phyloP scores from a whole-genome alignment of 2,329 filamentous ascomycete genomes.

The Ascochyta fabae region DNA sequence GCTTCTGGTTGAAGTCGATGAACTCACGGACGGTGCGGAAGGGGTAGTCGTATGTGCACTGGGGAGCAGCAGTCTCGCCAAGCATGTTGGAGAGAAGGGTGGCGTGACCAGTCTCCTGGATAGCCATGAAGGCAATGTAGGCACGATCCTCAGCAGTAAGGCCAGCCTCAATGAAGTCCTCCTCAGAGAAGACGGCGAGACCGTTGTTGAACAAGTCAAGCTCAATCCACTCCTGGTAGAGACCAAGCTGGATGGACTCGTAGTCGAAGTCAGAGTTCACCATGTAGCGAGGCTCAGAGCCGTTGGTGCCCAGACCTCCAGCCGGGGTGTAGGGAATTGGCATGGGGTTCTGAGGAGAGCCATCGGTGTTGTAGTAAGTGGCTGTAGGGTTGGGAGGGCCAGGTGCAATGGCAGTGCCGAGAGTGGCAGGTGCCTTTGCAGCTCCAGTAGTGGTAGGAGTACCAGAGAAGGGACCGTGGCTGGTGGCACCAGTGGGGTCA shows the following conservation, averaged over 20 bases:
- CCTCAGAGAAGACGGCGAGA: constrained; percentile 69
- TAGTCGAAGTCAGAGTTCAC: constrained; percentile 85
- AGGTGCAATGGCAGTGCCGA: constrained; percentile 64
- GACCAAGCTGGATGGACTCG: constrained; percentile 73
- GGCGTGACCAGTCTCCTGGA: constrained; percentile 79
- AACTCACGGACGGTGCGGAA: constrained; percentile 76
- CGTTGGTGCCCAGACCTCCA: constrained; percentile 77
- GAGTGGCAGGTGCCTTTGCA: constrained; percentile 60
- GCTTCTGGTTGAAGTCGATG: constrained; percentile 82
- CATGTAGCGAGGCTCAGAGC: constrained; percentile 76
- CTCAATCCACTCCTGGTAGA: constrained; percentile 87
- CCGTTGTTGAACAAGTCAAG: constrained; percentile 82
- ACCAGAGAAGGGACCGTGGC: constrained; percentile 73
- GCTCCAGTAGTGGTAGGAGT: constrained; percentile 74
- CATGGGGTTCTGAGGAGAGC: constrained; percentile 69
- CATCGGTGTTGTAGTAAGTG: constrained; percentile 74
- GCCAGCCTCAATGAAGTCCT: constrained; percentile 73
- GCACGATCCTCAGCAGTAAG: constrained; percentile 72
- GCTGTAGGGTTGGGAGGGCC: constrained; percentile 66
- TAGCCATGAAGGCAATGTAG: constrained; percentile 76
- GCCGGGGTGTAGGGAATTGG: constrained; percentile 75
- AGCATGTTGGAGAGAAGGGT: constrained; percentile 81
- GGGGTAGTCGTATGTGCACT: constrained; percentile 85
- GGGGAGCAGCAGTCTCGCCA: constrained; percentile 70
- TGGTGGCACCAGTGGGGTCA: constrained; percentile 64